Base-by-base conservation (phyloP, 495 filamentous ascomycete genomes). In the Lepidopterella palustris region DNA sequence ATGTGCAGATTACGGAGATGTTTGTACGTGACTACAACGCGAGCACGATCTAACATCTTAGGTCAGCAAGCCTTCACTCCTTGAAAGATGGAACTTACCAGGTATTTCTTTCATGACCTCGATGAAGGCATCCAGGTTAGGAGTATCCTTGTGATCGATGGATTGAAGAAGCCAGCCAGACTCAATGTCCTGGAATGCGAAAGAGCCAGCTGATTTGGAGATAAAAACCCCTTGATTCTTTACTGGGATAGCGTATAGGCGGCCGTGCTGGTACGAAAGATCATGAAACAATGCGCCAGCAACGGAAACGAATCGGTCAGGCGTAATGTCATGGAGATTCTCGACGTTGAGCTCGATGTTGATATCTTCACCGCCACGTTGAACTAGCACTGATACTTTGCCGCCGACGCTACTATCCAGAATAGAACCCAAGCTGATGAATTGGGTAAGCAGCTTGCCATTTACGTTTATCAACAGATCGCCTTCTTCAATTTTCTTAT, bases 401-500 rank as follows among this genome's bases (percentile, higher is more conserved):
- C 81, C 70, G 25, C 84, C 90, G 25, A 98, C 93, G 64, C 79
- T 90, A 4, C 87, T 87, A 71, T 98, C 93, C 9, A 98, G 75
- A 55, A 96, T 93, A 60, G 89, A 88, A 69, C 97, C 95, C n/a
- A 98, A 81, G 23, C 86, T 83, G 60, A 95, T 83, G 68, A 98
- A 97, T 69, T 95, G 88, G 1, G 93, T 97, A 26, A 98, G 79
- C 52, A 97, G 81, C 68, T 96, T 88, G 55, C 86, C 91, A 72
- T 98, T 96, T 60, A 97, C 90, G 71, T 91, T 87, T 60, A 97
- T 76, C 53, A 98, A 79, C n/a, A 98, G 87, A 75, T 98, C 93
- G 40, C 93, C 93, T 70, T 97, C 93, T 71, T 93, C 86, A 27
- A 97, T 78, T 68, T 92, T 88, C 9, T 79, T 76, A 71, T 95